Conservation (phyloP, 225 moss, liverwort and hornwort species). For the Pleurozium schreberi region DNA sequence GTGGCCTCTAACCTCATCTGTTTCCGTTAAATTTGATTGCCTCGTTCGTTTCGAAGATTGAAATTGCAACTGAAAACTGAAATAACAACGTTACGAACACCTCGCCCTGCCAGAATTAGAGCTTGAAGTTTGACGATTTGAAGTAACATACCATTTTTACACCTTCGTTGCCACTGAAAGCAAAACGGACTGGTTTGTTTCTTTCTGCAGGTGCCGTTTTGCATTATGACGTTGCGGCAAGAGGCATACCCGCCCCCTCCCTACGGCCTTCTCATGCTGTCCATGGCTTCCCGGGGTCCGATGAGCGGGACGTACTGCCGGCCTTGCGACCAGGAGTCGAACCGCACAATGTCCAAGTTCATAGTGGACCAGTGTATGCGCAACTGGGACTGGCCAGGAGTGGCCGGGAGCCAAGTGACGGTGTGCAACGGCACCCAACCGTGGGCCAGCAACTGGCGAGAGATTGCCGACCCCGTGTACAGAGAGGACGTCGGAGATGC, state of each 20-base stretch:
- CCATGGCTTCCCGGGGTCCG: slow-evolving; percentile 48
- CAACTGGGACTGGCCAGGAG: slow-evolving; percentile 50
- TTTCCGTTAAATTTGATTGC: background rate
- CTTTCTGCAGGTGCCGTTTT: slow-evolving; percentile 46
- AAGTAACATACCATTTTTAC: too few species aligned
- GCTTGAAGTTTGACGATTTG: too few species aligned
- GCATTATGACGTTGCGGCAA: slow-evolving; percentile 48
- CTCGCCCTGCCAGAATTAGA: background rate
- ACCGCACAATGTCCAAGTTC: background rate
- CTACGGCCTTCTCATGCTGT: slow-evolving; percentile 17
- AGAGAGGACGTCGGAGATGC: background rate
- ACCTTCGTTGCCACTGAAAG: background rate
- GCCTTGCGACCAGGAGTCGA: slow-evolving; percentile 46
- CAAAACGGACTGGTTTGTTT: background rate
- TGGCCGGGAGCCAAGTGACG: background rate
- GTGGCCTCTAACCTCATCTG: background rate
- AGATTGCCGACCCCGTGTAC: slow-evolving; percentile 9
- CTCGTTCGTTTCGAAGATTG: background rate
- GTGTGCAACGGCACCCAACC: slow-evolving; percentile 31
- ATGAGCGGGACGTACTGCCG: slow-evolving; percentile 83
- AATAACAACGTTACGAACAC: background rate
- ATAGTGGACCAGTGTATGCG: background rate
- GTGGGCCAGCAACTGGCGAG: slow-evolving; percentile 55
- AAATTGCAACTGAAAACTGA: background rate
- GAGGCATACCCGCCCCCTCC: slow-evolving; percentile 20